Evolutionary conservation across 164 flowering plant genomes (phyloP), one percentile per base, ranked within the genome.

Genomic region (Kingdonia uniflora): DNA sequence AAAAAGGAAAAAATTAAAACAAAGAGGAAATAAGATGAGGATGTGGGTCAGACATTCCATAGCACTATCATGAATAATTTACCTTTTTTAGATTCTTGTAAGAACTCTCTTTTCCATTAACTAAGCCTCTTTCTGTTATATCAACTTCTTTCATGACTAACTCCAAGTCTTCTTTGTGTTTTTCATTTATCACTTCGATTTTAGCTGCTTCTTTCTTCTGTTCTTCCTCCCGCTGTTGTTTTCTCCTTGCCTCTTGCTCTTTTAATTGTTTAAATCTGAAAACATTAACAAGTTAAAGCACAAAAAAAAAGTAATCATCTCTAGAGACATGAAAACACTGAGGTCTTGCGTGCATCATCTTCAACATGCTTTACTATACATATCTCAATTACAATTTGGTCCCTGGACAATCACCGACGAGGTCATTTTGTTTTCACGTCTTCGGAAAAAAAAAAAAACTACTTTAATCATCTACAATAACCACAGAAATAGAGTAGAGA

Each of bases 201-300:
- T 60, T 72, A 35, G 76, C 56, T 22, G 69, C 72, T 76, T 63
- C 65, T 71, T 69, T 80, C 61, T 61, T 81, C 63, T 63, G 70
- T 70, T 78, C 81, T 73, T 80, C 91, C 68, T 84, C 95, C 62
- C 64, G 73, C 63, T 80, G 74, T 51, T 51, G 67, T 58, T 55
- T 78, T 72, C 66, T 80, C 66, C 71, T 81, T 55, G 74, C 89
- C 58, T 92, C 96, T 74, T 88, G 77, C 65, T 84, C 99, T 71
- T 84, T 92, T 61, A 92, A 13, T 68, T 56, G 79, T 64, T 73
- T 86, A 74, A 92, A 92, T 72, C 99, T 92, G 76, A 21, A 57
- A 59, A 17, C 52, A n/a, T 39, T 1, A 51, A 44, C 49, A 55
- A 22, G 19, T 45, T 46, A 39, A 48, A 22, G 19, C n/a, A n/a